A percentile compares a stretch with the other conserved stretches of the same genome.
Evolutionary conservation across 192 early-diverging fungal genomes (phyloP).

Genomic region (Lunasporangiospora selenospora): DNA sequence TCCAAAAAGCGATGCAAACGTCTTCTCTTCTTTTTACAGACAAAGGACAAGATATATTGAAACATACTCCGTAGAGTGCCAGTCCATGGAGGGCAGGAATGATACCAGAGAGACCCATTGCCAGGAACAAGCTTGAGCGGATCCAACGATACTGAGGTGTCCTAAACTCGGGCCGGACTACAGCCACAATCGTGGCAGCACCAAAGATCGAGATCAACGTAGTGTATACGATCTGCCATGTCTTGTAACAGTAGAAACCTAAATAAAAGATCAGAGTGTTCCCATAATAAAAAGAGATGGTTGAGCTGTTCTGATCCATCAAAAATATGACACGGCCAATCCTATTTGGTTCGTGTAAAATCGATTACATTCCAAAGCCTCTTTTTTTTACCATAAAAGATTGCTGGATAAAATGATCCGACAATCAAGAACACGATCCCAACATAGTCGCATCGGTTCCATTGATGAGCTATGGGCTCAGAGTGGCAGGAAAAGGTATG

Average conservation of each 20-base stretch:
- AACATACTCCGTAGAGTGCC: conserved; percentile 70
- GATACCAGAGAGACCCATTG: conserved; percentile 77
- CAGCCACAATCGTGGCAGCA: conserved; percentile 62
- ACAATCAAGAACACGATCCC: conserved; percentile 88
- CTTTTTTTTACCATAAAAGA: conserved; percentile 53
- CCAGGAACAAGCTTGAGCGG: conserved; percentile 80
- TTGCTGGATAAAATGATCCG: conserved; percentile 60
- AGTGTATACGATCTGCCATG: conserved; percentile 61
- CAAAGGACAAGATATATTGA: too few species aligned
- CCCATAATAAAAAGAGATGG: background rate
- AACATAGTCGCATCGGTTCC: conserved; percentile 94
- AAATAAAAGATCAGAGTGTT: background rate
- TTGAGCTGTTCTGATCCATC: background rate
- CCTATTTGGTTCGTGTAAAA: too few species aligned
- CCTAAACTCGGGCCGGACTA: conserved; percentile 69
- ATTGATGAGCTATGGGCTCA: conserved; percentile 55
- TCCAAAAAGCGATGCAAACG: background rate
- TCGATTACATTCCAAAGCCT: too few species aligned
- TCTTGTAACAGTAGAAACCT: conserved; percentile 53
- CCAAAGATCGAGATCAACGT: conserved; percentile 69
- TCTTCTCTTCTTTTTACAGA: too few species aligned
- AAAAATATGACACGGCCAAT: background rate
- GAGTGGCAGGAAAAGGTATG: conserved; percentile 91
- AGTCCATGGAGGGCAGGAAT: conserved; percentile 76
- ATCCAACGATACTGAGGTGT: conserved; percentile 80